phyloP scores from a whole-genome alignment of 768 basidiomycete genomes.

The Tulasnella sp. region DNA sequence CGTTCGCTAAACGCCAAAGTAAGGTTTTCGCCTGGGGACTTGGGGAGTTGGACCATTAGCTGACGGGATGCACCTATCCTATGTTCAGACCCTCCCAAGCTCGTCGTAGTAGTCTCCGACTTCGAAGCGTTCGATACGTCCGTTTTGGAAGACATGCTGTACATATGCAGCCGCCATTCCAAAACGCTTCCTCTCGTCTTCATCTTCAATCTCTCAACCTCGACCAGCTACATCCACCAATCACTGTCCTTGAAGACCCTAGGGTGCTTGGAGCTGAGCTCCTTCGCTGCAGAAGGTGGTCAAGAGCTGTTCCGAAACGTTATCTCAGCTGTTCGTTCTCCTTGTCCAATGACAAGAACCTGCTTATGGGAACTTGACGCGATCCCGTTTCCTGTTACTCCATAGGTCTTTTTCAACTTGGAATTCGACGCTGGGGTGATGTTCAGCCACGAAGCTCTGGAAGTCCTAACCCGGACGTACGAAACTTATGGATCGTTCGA shows the following conservation, averaged over 20 bases:
- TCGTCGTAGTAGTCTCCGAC: constrained; percentile 24
- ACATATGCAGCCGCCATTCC: constrained; percentile 26
- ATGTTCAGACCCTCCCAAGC: constrained; percentile 14
- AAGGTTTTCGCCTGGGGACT: not conserved
- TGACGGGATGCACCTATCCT: not conserved
- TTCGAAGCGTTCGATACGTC: constrained; percentile 18
- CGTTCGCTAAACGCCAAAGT: not conserved
- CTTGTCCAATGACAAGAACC: not conserved
- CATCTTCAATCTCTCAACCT: constrained; percentile 24
- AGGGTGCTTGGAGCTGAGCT: constrained; percentile 6
- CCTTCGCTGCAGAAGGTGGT: constrained; percentile 22
- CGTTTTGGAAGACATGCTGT: constrained; percentile 16
- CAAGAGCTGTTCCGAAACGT: not conserved
- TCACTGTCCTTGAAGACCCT: not conserved
- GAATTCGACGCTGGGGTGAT: constrained; percentile 21
- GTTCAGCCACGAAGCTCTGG: constrained; percentile 6
- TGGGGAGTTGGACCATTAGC: not conserved
- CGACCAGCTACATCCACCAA: constrained; percentile 6
- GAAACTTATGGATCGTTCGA: constrained; percentile 17
- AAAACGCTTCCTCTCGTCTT: constrained; percentile 26
- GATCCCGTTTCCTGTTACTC: not conserved
- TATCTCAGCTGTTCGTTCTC: not conserved
- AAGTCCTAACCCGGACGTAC: not conserved
- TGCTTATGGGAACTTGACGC: not conserved
- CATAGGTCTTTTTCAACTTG: constrained; percentile 15